Evolutionary conservation across 2,329 filamentous ascomycete species (phyloP).

Genomic region (Berkeleyomyces rouxiae): DNA sequence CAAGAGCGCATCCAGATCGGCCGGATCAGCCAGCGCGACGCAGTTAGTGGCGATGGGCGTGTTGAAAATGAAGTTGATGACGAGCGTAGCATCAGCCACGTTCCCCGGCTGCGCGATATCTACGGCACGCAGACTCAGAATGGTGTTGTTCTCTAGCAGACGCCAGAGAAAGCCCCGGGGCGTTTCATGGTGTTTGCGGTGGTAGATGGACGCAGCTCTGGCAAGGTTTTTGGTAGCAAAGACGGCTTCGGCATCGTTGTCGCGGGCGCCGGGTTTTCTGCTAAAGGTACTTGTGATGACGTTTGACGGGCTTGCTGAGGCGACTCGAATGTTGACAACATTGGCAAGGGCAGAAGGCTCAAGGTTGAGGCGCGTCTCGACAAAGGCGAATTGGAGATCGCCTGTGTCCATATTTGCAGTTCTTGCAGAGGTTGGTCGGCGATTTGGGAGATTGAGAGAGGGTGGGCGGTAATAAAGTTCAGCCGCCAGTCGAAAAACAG

Average conservation of each 20-base stretch:
- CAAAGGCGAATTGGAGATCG: slow-evolving; percentile 54
- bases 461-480: background rate
- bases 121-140: slow-evolving; percentile 67
- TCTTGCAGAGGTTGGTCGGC: background rate
- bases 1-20: slow-evolving; percentile 60
- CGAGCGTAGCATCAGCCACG: slow-evolving; percentile 53
- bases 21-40: slow-evolving; percentile 64
- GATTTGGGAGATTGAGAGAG: background rate
- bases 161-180: slow-evolving; percentile 87
- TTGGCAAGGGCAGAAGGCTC: slow-evolving; percentile 54
- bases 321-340: slow-evolving; percentile 53
- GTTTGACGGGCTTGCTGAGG: slow-evolving; percentile 30
- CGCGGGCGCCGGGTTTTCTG: slow-evolving; percentile 6
- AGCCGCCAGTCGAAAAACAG: background rate
- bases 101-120: slow-evolving; percentile 46
- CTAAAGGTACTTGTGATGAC: slow-evolving; percentile 19
- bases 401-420: slow-evolving; percentile 40
- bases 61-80: slow-evolving; percentile 63
- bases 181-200: slow-evolving; percentile 56
- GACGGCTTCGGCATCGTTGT: slow-evolving; percentile 50
- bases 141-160: slow-evolving; percentile 60
- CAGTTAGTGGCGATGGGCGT: slow-evolving; percentile 58
- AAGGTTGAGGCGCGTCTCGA: slow-evolving; percentile 73
- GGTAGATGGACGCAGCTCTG: slow-evolving; percentile 66
- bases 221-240: slow-evolving; percentile 63